Evolutionary conservation across 352 stramenopile genomes (phyloP).

Genomic region (Pythium periplocum): DNA sequence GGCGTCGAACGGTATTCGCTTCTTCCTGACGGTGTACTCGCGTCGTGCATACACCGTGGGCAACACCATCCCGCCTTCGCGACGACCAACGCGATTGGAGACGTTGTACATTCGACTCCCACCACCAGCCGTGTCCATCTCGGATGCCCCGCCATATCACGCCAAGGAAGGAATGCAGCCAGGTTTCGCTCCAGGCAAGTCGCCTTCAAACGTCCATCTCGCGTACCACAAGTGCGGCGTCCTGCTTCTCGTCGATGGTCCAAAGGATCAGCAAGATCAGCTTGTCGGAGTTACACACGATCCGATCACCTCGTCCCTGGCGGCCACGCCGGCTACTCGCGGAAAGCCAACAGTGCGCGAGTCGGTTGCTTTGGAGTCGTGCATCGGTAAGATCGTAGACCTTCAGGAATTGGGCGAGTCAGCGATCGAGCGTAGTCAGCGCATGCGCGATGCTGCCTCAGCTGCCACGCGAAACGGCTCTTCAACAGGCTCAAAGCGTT

Average conservation of each 20-base stretch:
- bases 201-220: conserved; percentile 67
- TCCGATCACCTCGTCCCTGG: conserved; percentile 63
- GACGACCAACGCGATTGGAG: conserved; percentile 63
- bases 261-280: conserved; percentile 72
- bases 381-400: conserved; percentile 80
- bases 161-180: conserved; percentile 85
- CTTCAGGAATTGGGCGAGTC: conserved; percentile 55
- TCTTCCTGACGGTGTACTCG: conserved; percentile 91
- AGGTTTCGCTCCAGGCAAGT: conserved; percentile 74
- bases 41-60: conserved; percentile 39
- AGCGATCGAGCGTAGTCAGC: conserved; percentile 4
- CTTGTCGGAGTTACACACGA: conserved; percentile 73
- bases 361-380: conserved; percentile 67
- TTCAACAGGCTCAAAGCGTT: conserved; percentile 46
- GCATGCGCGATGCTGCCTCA: conserved; percentile 5
- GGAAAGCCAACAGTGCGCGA: conserved; percentile 73
- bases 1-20: conserved; percentile 90
- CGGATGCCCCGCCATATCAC: conserved; percentile 78
- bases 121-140: conserved; percentile 57
- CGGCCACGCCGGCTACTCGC: conserved; percentile 34
- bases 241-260: conserved; percentile 71
- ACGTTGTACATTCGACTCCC: conserved; percentile 80
- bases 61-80: conserved; percentile 31
- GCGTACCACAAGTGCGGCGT: conserved; percentile 78
- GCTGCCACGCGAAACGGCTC: conserved; percentile 2